phyloP scores from a whole-genome alignment of 2,329 filamentous ascomycete genomes.

The Alternaria brassicicola region DNA sequence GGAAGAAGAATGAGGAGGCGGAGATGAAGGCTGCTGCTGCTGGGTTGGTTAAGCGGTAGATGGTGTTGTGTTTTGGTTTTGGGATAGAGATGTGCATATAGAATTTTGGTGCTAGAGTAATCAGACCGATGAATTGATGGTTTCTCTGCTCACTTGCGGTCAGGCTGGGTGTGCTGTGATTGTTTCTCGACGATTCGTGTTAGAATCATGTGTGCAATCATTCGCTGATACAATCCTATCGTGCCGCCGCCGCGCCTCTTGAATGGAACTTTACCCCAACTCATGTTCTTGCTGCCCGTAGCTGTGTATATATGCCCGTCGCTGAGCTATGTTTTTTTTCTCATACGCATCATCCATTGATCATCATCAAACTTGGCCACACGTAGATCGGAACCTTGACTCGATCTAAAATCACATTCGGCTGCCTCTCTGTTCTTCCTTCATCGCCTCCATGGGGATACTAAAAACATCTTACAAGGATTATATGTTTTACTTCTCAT shows the following conservation, averaged over 20 bases:
- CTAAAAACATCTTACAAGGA: background rate
- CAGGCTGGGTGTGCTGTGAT: background rate
- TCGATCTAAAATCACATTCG: background rate
- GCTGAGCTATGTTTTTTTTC: background rate
- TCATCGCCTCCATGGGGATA: too few relatives aligned
- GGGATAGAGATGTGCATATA: background rate
- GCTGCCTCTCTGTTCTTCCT: too few relatives aligned
- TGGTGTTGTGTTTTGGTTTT: background rate
- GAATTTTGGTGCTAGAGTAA: conserved; percentile 1
- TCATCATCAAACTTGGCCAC: background rate
- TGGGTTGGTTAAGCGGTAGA: conserved; percentile 16
- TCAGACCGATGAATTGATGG: background rate
- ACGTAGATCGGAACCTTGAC: background rate
- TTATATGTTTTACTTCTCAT: background rate
- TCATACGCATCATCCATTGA: background rate
- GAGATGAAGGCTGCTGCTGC: conserved; percentile 33
- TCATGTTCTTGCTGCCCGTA: accelerated
- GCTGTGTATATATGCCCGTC: background rate
- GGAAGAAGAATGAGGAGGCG: conserved; percentile 41
- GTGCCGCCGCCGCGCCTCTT: background rate
- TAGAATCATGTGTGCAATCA: background rate
- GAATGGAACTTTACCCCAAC: background rate
- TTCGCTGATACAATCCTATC: background rate
- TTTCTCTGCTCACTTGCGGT: background rate
- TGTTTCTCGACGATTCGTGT: background rate